phyloP scores from a whole-genome alignment of 2,329 filamentous ascomycete genomes.

The Pyrenophora seminiperda region DNA sequence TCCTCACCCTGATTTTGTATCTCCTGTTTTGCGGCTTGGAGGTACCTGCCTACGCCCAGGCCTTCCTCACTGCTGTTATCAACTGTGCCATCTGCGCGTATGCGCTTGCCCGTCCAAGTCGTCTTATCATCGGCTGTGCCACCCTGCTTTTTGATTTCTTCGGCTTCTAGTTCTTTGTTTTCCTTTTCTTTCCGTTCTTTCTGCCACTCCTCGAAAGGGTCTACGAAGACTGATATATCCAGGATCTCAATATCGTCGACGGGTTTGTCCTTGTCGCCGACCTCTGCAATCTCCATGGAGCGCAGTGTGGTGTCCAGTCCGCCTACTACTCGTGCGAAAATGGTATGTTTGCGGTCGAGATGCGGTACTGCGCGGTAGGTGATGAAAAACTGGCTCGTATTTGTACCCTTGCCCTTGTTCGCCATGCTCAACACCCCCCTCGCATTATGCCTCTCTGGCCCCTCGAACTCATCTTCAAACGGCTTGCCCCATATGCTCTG shows the following conservation, averaged over 20 bases:
- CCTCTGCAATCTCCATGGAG: conserved; percentile 76
- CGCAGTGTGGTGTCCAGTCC: conserved; percentile 72
- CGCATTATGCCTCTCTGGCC: conserved; percentile 79
- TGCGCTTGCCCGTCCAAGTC: conserved; percentile 95
- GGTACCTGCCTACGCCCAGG: conserved; percentile 76
- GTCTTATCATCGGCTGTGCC: conserved; percentile 85
- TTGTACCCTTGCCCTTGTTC: conserved; percentile 98
- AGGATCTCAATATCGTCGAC: conserved; percentile 78
- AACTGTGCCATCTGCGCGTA: conserved; percentile 69
- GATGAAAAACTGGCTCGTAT: conserved; percentile 94
- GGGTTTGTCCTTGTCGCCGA: conserved; percentile 76
- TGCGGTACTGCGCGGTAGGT: conserved; percentile 84
- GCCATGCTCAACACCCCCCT: conserved; percentile 90
- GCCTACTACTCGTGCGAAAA: conserved; percentile 85
- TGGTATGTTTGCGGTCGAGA: conserved; percentile 94
- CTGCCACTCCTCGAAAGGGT: conserved; percentile 93
- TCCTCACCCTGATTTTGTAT: conserved; percentile 53
- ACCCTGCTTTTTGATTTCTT: conserved; percentile 66
- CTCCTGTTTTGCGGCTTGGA: conserved; percentile 64
- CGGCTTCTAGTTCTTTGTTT: conserved; percentile 67
- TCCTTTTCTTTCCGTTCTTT: conserved; percentile 62
- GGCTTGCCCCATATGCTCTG: conserved; percentile 91
- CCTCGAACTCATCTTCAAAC: conserved; percentile 92
- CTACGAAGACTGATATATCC: conserved; percentile 83
- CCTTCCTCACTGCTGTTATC: conserved; percentile 60